Percentiles rank a stretch among this genome's conserved stretches.
These are phyloP conservation scores for Termitomyces sp. DNA, from an alignment of 768 basidiomycete genomes.

Conservation along the genomic window DNA sequence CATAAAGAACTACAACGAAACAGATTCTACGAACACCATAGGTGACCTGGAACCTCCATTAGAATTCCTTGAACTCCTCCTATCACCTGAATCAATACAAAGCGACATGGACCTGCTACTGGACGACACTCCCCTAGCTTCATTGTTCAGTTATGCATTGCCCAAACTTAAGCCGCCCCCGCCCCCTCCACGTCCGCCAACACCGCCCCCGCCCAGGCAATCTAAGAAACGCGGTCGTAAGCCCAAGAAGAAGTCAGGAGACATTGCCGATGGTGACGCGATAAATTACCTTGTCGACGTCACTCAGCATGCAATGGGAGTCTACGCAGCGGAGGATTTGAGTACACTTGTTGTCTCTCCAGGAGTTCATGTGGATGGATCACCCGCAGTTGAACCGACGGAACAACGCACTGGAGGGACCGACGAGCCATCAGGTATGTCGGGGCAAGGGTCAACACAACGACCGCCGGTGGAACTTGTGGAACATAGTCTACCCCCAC, in stretches of 20 bases:
- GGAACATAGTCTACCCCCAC: slow-evolving; percentile 31
- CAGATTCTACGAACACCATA: slow-evolving; percentile 20
- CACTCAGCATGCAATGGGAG: not conserved
- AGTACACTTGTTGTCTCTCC: slow-evolving; percentile 1
- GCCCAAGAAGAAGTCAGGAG: slow-evolving; percentile 24
- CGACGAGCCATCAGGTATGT: too few species aligned
- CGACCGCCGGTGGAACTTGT: not conserved
- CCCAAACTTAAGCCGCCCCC: slow-evolving; percentile 57
- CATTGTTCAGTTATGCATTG: slow-evolving; percentile 66
- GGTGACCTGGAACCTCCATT: slow-evolving; percentile 77
- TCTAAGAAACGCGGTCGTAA: slow-evolving; percentile 36
- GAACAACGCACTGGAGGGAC: slow-evolving; percentile 7
- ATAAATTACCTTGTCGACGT: not conserved
- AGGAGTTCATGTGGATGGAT: slow-evolving; percentile 13
- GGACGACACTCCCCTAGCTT: slow-evolving; percentile 51
- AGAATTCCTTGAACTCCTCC: slow-evolving; percentile 49
- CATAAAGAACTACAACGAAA: not conserved
- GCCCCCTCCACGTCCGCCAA: slow-evolving; percentile 44
- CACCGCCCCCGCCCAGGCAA: slow-evolving; percentile 32
- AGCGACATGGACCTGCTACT: slow-evolving; percentile 52
- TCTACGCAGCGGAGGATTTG: not conserved
- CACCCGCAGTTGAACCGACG: not conserved
- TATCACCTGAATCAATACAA: slow-evolving; percentile 46
- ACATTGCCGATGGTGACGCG: not conserved
- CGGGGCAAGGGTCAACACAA: not conserved